phyloP scores from a whole-genome alignment of 768 basidiomycete genomes.

The Russula griseocarnosa region DNA sequence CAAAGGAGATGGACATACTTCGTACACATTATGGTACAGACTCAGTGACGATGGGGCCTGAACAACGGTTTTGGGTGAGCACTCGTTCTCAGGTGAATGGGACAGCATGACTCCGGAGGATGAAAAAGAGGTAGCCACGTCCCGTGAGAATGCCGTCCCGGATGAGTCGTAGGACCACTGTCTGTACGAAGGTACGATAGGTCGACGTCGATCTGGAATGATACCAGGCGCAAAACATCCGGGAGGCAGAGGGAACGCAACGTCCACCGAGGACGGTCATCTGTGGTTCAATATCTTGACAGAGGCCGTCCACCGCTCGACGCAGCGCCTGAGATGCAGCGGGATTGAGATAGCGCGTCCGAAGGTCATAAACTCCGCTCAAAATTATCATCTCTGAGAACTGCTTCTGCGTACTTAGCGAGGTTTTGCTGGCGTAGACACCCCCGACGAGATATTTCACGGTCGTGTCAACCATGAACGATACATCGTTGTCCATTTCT shows the following conservation, averaged over 20 bases:
- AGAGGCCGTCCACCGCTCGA: background rate
- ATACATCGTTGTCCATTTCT: background rate
- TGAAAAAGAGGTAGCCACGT: no score
- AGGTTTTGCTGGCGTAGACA: conserved; percentile 1
- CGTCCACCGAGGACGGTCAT: background rate
- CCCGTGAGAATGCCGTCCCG: background rate
- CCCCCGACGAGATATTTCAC: conserved; percentile 10
- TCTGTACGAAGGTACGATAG: background rate
- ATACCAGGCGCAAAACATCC: background rate
- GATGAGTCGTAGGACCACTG: background rate
- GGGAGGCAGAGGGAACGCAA: background rate
- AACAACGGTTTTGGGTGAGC: background rate
- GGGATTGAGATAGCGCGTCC: background rate
- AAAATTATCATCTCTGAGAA: background rate
- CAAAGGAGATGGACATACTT: background rate
- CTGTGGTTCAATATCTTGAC: background rate
- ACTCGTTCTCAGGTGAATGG: background rate
- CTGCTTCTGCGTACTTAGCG: conserved; percentile 3
- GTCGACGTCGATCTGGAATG: no score
- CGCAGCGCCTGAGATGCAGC: background rate
- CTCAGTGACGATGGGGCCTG: background rate
- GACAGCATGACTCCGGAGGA: background rate
- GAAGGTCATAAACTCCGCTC: background rate
- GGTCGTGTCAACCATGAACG: conserved; percentile 8
- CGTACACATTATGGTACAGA: background rate